phyloP scores from a whole-genome alignment of 2,329 filamentous ascomycete genomes.

The Monosporascus ibericus region DNA sequence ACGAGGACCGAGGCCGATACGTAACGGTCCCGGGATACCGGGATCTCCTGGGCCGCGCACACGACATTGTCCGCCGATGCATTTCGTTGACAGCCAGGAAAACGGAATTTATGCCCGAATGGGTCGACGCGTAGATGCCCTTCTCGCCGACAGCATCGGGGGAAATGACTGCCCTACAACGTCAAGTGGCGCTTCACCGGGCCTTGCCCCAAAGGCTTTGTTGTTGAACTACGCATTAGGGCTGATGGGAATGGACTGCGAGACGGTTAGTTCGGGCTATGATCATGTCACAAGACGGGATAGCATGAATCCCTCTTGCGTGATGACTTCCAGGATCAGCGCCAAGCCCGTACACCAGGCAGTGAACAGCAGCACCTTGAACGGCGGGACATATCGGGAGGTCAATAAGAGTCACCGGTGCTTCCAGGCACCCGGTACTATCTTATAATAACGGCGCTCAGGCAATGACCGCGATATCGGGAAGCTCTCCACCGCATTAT shows the following conservation, averaged over 20 bases:
- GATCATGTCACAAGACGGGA: neutral
- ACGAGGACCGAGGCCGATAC: conserved; percentile 38
- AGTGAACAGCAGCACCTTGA: neutral
- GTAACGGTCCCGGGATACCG: conserved; percentile 25
- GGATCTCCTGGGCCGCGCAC: conserved; percentile 33
- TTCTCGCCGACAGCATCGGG: conserved; percentile 20
- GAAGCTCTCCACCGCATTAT: neutral
- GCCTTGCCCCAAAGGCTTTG: conserved; percentile 37
- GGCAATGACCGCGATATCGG: neutral
- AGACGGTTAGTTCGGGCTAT: neutral
- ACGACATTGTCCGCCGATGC: conserved; percentile 35
- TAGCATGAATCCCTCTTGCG: neutral
- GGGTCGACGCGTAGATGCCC: conserved; percentile 30
- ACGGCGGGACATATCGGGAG: neutral
- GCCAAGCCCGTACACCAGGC: neutral
- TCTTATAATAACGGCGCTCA: neutral
- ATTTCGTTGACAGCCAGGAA: conserved; percentile 31
- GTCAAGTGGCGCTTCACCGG: conserved; percentile 41
- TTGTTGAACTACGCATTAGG: conserved; percentile 37
- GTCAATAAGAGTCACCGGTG: neutral
- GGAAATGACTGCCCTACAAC: conserved; percentile 35
- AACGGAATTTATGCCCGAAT: conserved; percentile 36
- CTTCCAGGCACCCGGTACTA: neutral
- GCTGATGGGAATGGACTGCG: conserved; percentile 24
- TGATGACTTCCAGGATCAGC: neutral